Conservation (phyloP, 768 basidiomycete species). For the Trichaptum fuscoviolaceum region DNA sequence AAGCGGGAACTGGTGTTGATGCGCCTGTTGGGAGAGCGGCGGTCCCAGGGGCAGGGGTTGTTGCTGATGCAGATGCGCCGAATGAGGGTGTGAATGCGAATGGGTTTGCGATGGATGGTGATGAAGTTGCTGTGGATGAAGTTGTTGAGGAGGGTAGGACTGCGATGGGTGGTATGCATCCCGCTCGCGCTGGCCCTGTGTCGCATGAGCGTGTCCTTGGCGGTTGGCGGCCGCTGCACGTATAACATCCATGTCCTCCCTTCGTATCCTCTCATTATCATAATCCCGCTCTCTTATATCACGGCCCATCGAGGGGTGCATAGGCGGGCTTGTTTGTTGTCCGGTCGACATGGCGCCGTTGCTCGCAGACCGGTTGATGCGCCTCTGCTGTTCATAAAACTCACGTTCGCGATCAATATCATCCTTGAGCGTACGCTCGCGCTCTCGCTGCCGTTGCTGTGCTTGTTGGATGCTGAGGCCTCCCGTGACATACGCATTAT, state of each 20-base stretch:
- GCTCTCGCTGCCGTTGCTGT: constrained; percentile 15
- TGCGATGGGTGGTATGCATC: neutral
- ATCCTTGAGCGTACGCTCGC: constrained; percentile 8
- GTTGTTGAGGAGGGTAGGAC: neutral
- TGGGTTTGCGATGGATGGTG: constrained; percentile 13
- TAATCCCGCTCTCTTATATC: constrained; percentile 30
- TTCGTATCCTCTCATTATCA: constrained; percentile 24
- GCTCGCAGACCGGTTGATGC: neutral
- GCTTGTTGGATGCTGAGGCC: constrained; percentile 16
- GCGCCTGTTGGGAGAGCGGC: constrained; percentile 13
- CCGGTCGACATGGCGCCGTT: neutral
- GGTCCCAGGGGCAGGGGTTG: constrained; percentile 9
- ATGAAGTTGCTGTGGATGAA: constrained; percentile 6
- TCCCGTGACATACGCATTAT: neutral
- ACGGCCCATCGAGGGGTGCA: constrained; percentile 11
- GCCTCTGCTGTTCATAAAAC: constrained; percentile 17
- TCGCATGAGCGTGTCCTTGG: neutral
- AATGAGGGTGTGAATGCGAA: constrained; percentile 7
- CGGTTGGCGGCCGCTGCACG: constrained; percentile 11
- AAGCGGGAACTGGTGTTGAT: constrained; percentile 19
- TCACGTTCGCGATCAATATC: constrained; percentile 21
- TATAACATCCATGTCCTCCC: constrained; percentile 20
- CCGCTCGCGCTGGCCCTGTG: constrained; percentile 12
- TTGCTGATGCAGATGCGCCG: constrained; percentile 14
- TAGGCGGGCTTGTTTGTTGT: neutral